Conservation (phyloP, 768 basidiomycete species). For the Galerina sulciceps region DNA sequence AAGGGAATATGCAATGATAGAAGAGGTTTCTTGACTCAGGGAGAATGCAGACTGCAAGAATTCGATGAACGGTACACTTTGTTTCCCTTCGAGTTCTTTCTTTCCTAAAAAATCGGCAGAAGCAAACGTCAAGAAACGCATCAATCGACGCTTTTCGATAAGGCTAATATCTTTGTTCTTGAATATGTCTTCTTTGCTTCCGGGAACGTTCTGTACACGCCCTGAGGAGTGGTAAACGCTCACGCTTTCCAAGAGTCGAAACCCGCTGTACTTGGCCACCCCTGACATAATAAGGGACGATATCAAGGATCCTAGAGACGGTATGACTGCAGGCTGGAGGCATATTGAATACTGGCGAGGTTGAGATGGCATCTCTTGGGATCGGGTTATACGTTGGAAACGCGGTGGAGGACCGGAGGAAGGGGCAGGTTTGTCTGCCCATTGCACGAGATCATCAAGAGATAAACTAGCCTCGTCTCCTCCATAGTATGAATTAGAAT, state of each 20-base stretch:
- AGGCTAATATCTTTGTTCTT: slow-evolving; percentile 77
- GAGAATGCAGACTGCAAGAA: slow-evolving; percentile 71
- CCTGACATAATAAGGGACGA: slow-evolving; percentile 79
- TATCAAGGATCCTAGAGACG: slow-evolving; percentile 79
- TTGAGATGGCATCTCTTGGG: slow-evolving; percentile 48
- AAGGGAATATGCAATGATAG: slow-evolving; percentile 76
- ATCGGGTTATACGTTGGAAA: slow-evolving; percentile 50
- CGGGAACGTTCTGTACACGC: slow-evolving; percentile 70
- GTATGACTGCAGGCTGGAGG: slow-evolving; percentile 81
- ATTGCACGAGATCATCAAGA: slow-evolving; percentile 76
- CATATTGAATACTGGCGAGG: slow-evolving; percentile 85
- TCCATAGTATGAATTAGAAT: slow-evolving; percentile 86
- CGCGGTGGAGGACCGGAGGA: slow-evolving; percentile 26
- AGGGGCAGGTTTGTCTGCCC: slow-evolving; percentile 51
- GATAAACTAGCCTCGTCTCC: slow-evolving; percentile 80
- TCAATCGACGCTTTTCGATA: slow-evolving; percentile 86
- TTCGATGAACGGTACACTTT: slow-evolving; percentile 57
- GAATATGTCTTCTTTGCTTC: slow-evolving; percentile 93
- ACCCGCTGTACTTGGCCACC: slow-evolving; percentile 90
- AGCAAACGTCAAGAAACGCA: slow-evolving; percentile 90
- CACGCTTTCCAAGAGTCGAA: slow-evolving; percentile 77
- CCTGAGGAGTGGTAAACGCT: slow-evolving; percentile 57
- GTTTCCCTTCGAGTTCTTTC: slow-evolving; percentile 59
- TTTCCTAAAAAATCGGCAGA: slow-evolving; percentile 72
- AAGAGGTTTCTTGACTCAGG: slow-evolving; percentile 58